Evolutionary conservation across 345 rosid genomes (phyloP).

Genomic region (Stellera chamaejasme): DNA sequence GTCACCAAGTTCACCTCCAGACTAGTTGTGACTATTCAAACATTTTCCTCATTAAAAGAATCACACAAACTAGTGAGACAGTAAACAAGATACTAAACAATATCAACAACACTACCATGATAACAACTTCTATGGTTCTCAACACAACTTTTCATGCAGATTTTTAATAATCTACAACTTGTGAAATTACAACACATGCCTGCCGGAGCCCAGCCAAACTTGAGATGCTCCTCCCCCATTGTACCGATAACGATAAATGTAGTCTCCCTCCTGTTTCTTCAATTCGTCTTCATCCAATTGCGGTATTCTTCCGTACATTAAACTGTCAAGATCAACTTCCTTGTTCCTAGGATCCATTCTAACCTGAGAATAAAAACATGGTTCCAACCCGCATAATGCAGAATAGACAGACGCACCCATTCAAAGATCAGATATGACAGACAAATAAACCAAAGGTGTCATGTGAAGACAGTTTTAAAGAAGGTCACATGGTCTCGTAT

Average conservation of each 20-base stretch:
- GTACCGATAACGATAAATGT: constrained; percentile 89
- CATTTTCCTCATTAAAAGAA: too few relatives aligned
- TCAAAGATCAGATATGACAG: constrained; percentile 1
- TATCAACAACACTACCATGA: too few relatives aligned
- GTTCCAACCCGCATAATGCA: constrained; percentile 1
- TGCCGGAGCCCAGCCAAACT: constrained; percentile 94
- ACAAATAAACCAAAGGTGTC: constrained; percentile 1
- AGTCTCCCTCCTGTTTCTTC: constrained; percentile 89
- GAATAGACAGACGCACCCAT: constrained; percentile 5
- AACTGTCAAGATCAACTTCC: constrained; percentile 59
- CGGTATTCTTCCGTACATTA: constrained; percentile 53
- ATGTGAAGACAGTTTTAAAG: not conserved
- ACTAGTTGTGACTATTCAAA: too few relatives aligned
- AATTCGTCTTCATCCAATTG: constrained; percentile 67
- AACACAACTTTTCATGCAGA: too few relatives aligned
- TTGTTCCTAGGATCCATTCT: constrained; percentile 94
- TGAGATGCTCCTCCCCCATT: constrained; percentile 99
- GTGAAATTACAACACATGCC: constrained; percentile 28
- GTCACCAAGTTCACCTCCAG: too few relatives aligned
- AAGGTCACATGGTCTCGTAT: not conserved
- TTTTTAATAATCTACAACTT: too few relatives aligned
- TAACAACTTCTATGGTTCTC: too few relatives aligned
- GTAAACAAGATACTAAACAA: too few relatives aligned
- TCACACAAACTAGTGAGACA: too few relatives aligned
- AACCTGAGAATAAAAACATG: constrained; percentile 39